Evolutionary conservation across 2,329 filamentous ascomycete genomes (phyloP).

Genomic region (Venturia oleaginea): DNA sequence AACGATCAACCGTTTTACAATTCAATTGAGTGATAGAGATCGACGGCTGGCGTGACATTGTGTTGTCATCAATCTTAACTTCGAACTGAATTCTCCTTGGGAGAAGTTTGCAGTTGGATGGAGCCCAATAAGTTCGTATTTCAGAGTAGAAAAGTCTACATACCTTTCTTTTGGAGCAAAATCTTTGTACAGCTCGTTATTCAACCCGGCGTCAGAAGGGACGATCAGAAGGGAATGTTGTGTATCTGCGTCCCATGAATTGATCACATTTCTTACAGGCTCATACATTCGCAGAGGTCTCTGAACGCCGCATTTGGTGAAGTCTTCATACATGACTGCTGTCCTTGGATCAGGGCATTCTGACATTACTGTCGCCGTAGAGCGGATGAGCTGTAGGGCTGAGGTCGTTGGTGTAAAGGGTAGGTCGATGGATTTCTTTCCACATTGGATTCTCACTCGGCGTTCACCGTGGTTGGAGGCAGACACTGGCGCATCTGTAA

Average conservation of each 20-base stretch:
- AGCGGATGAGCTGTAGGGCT: slow-evolving; percentile 60
- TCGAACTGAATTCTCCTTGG: neutral
- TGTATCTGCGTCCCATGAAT: slow-evolving; percentile 79
- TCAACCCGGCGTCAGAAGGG: neutral
- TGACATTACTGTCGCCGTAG: slow-evolving; percentile 54
- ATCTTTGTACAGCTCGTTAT: slow-evolving; percentile 52
- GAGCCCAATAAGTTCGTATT: no score
- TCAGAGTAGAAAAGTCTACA: neutral
- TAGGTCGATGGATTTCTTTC: slow-evolving; percentile 59
- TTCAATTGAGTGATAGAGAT: neutral
- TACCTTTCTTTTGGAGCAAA: slow-evolving; percentile 49
- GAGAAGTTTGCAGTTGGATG: no score
- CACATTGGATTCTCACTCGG: slow-evolving; percentile 57
- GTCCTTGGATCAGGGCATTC: slow-evolving; percentile 54
- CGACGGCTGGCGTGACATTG: neutral
- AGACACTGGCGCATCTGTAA: slow-evolving; percentile 67
- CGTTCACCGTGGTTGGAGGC: slow-evolving; percentile 67
- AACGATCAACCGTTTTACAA: neutral
- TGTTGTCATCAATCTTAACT: neutral
- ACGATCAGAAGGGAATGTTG: slow-evolving; percentile 29
- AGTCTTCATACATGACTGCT: slow-evolving; percentile 70
- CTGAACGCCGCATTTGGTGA: slow-evolving; percentile 66
- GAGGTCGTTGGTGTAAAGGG: slow-evolving; percentile 67
- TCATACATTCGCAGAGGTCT: slow-evolving; percentile 80
- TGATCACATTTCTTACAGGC: slow-evolving; percentile 75